phyloP scores from a whole-genome alignment of 768 basidiomycete species.

The Roridomyces roridus region DNA sequence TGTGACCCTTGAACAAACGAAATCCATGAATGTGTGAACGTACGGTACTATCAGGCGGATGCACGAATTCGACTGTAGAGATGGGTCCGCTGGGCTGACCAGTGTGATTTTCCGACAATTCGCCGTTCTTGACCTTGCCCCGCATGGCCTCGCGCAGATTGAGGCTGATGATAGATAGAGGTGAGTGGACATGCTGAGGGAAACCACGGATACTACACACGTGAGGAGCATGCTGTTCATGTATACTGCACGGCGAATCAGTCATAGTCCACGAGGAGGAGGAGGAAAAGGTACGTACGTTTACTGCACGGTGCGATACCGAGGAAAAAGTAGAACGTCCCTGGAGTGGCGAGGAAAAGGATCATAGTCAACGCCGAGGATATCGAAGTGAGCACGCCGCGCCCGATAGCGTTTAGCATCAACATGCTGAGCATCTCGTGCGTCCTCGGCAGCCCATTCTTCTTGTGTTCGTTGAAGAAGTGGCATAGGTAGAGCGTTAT shows the following conservation, averaged over 20 bases:
- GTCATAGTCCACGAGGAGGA: background rate
- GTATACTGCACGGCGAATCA: constrained; percentile 7
- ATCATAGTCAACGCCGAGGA: constrained; percentile 10
- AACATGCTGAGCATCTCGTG: constrained; percentile 9
- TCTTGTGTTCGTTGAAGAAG: constrained; percentile 4
- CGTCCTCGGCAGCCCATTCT: constrained; percentile 12
- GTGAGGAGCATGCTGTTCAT: constrained; percentile 27
- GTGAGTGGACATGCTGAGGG: background rate
- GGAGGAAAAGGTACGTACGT: background rate
- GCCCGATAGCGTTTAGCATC: constrained; percentile 19
- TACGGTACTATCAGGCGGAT: background rate
- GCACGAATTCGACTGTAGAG: constrained; percentile 15
- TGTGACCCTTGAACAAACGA: no score
- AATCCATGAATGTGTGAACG: no score
- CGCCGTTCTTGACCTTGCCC: background rate
- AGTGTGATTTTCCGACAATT: background rate
- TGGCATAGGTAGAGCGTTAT: constrained; percentile 18
- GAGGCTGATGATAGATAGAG: background rate
- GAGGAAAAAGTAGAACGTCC: constrained; percentile 24
- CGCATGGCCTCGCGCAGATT: constrained; percentile 16
- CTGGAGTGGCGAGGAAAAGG: constrained; percentile 11
- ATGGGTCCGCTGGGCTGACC: no score
- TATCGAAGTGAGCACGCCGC: constrained; percentile 17
- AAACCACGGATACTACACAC: no score
- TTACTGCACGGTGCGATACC: constrained; percentile 20